These are phyloP conservation scores for Verticillium isaacii DNA, from an alignment of 2,329 filamentous ascomycete genomes.

Conservation along the genomic window DNA sequence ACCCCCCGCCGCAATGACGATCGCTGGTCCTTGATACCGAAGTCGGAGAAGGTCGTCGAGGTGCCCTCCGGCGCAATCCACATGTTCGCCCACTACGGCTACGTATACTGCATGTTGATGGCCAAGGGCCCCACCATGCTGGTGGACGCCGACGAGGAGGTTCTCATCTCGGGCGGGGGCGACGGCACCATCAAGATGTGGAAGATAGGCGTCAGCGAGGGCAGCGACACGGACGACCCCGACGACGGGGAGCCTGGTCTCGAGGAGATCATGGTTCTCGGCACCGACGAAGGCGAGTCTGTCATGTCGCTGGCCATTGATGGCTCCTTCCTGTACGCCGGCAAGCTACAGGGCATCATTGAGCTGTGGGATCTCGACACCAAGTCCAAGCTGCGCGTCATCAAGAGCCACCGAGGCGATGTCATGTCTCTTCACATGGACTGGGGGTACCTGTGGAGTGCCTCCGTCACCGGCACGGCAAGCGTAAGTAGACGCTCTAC, in stretches of 20 bases:
- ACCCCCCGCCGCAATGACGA: slow-evolving; percentile 68
- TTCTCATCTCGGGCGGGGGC: slow-evolving; percentile 85
- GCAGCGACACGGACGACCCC: slow-evolving; percentile 23
- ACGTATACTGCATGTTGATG: slow-evolving; percentile 93
- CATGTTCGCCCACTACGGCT: slow-evolving; percentile 91
- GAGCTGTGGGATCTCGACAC: slow-evolving; percentile 98
- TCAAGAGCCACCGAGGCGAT: slow-evolving; percentile 76
- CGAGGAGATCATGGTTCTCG: slow-evolving; percentile 62
- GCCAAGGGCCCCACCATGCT: slow-evolving; percentile 64
- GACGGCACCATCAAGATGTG: slow-evolving; percentile 96
- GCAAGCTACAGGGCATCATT: slow-evolving; percentile 79
- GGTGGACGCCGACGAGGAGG: slow-evolving; percentile 68
- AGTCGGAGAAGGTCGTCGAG: slow-evolving; percentile 60
- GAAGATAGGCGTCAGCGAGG: slow-evolving; percentile 47
- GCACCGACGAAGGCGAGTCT: slow-evolving; percentile 57
- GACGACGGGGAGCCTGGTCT: slow-evolving; percentile 56
- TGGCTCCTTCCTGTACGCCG: slow-evolving; percentile 87
- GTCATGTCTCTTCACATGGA: slow-evolving; percentile 83
- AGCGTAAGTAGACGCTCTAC: slow-evolving; percentile 52
- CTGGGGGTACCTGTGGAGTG: slow-evolving; percentile 81
- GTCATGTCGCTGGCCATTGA: slow-evolving; percentile 79
- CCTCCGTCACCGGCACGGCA: slow-evolving; percentile 80
- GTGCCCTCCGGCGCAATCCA: slow-evolving; percentile 76
- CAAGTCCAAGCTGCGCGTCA: slow-evolving; percentile 79
- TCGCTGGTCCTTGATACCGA: slow-evolving; percentile 49